These are phyloP conservation scores for Arthroderma sp. DNA, from an alignment of 2,329 filamentous ascomycete genomes.

Conservation along the genomic window DNA sequence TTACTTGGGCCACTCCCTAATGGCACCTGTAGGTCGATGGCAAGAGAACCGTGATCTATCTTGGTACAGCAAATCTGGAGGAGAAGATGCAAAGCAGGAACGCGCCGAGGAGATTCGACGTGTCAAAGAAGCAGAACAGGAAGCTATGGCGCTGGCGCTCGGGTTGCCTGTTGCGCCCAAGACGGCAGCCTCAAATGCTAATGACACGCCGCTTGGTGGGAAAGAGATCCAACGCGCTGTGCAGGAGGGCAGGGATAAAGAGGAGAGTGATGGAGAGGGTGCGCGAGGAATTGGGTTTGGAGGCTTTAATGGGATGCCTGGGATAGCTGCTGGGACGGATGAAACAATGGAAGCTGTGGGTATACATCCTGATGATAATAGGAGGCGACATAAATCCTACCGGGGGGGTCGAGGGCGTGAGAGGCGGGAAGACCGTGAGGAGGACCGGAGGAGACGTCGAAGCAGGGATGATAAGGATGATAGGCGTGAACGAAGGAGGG, in stretches of 20 bases:
- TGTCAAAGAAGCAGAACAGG: slow-evolving; percentile 85
- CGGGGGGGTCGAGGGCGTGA: background rate
- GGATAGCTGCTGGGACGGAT: slow-evolving; percentile 16
- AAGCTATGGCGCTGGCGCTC: slow-evolving; percentile 71
- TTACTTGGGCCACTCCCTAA: slow-evolving; percentile 78
- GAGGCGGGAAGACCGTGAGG: slow-evolving; percentile 6
- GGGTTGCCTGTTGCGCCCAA: slow-evolving; percentile 58
- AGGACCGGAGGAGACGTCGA: slow-evolving; percentile 30
- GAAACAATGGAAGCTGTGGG: slow-evolving; percentile 16
- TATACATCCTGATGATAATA: slow-evolving; percentile 9
- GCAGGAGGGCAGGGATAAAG: slow-evolving; percentile 25
- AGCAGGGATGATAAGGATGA: slow-evolving; percentile 20
- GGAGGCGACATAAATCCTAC: slow-evolving; percentile 1
- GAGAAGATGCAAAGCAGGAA: slow-evolving; percentile 39
- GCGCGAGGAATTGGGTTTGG: slow-evolving; percentile 23
- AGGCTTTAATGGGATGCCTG: slow-evolving; percentile 18
- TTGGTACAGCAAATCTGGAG: slow-evolving; percentile 52
- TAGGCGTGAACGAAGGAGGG: slow-evolving; percentile 20
- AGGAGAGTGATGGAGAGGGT: slow-evolving; percentile 14
- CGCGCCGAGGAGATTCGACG: slow-evolving; percentile 64
- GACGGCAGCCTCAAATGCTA: slow-evolving; percentile 50
- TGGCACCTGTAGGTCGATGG: slow-evolving; percentile 87
- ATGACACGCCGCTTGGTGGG: slow-evolving; percentile 48
- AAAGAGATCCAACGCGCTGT: slow-evolving; percentile 44
- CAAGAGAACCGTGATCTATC: slow-evolving; percentile 59